Evolutionary conservation across 805 yeast species (phyloP).

Genomic region (Candida insectalens): DNA sequence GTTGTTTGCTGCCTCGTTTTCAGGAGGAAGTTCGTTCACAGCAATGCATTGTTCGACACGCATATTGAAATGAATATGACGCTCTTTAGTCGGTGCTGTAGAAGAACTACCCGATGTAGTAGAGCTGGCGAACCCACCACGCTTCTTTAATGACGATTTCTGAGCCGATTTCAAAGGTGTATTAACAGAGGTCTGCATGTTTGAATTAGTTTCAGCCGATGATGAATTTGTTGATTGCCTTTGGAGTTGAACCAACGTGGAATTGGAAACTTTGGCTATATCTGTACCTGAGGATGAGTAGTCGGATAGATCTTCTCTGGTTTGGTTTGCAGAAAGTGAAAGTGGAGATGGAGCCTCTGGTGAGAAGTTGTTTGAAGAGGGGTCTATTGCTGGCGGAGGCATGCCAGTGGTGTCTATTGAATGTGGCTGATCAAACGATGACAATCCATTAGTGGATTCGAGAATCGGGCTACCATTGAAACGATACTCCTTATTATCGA

Average conservation of each 20-base stretch:
- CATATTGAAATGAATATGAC: conserved; percentile 89
- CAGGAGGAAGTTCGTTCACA: conserved; percentile 26
- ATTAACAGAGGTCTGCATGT: neutral
- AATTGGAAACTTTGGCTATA: neutral
- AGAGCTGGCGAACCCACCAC: neutral
- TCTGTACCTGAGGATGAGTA: neutral
- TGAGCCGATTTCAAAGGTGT: conserved; percentile 1
- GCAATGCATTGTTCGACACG: conserved; percentile 93
- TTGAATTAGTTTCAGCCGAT: neutral
- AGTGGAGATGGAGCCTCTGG: conserved; percentile 11
- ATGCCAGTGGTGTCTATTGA: neutral
- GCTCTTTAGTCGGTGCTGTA: conserved; percentile 27
- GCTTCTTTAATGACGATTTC: conserved; percentile 3
- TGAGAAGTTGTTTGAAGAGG: conserved; percentile 3
- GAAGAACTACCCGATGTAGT: neutral
- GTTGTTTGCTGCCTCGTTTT: conserved; percentile 15
- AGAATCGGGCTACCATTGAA: conserved; percentile 24
- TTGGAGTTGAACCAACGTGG: too few species aligned
- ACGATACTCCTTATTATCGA: conserved; percentile 22
- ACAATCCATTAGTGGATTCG: conserved; percentile 13
- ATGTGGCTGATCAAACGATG: neutral
- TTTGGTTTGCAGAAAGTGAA: conserved; percentile 12
- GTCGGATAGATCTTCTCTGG: conserved; percentile 6
- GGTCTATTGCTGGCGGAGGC: neutral
- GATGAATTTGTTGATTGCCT: neutral